These are phyloP conservation scores for Hibiscus trionum DNA, from an alignment of 345 rosid genomes.

Conservation along the genomic window DNA sequence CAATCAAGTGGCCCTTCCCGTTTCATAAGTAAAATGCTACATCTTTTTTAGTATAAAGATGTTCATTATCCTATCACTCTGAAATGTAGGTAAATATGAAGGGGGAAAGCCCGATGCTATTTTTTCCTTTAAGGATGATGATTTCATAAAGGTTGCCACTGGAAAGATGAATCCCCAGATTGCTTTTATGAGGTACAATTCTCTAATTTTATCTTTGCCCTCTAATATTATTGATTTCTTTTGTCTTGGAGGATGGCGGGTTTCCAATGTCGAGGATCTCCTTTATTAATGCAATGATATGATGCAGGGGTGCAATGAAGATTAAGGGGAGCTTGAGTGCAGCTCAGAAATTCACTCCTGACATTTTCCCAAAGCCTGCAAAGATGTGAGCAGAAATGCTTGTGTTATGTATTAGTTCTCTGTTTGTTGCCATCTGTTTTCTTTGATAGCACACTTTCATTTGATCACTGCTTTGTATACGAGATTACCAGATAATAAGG, in stretches of 20 bases:
- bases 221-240: neutral
- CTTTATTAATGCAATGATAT: neutral
- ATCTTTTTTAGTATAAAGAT: neutral
- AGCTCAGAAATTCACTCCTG: constrained; percentile 94
- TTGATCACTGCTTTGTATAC: too few relatives aligned
- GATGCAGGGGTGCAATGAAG: constrained; percentile 85
- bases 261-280: neutral
- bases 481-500: neutral
- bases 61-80: neutral
- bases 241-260: neutral
- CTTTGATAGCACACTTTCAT: neutral
- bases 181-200: constrained; percentile 74
- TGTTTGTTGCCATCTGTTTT: neutral
- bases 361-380: constrained; percentile 91
- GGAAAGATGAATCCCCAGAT: constrained; percentile 94
- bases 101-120: constrained; percentile 88
- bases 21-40: neutral
- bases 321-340: constrained; percentile 90
- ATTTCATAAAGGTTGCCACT: constrained; percentile 79
- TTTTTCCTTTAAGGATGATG: constrained; percentile 81
- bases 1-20: neutral
- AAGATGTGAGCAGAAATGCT: constrained; percentile 51
- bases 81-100: constrained; percentile 53
- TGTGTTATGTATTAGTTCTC: neutral
- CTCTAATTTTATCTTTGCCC: neutral